Evolutionary conservation across 108 stramenopile species (phyloP), one percentile per base, ranked within the genome.

Genomic region (Phaeodactylum tricornutum): DNA sequence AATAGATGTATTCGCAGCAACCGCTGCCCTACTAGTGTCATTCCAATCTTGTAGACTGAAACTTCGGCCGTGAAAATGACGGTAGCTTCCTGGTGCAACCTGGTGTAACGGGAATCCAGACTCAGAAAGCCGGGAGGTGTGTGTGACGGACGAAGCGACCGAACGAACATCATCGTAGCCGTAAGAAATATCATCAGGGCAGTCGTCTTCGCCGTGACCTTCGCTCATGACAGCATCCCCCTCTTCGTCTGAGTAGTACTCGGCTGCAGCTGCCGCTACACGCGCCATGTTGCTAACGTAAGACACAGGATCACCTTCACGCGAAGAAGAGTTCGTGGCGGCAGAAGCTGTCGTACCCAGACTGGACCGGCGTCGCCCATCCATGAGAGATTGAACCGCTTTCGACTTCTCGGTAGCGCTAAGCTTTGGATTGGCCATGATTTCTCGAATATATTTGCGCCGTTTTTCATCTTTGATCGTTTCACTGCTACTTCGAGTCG

Each of bases 321-420:
- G 20, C 2, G 19, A 17, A n/a, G 19, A 29, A 7, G 36, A 5
- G 36, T 11, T 57, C 5, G 31, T 25, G 23, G 12, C 44, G 17
- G 9, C 43, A 50, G 20, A 20, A 33, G 12, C 40, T 34, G 20
- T 38, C 4, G n/a, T 24, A 3, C 46, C 32, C 8, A 40, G 34
- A 45, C 43, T 46, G 6, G 53, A 44, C 17, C 77, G 61, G 39
- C 78, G 44, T 49, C 83, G 46, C 11, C 84, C 84, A 60, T 85
- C 84, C 84, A 85, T 85, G 36, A 85, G 53, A 16, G 35, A 59
- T 52, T 81, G 79, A 48, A 85, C 81, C 4, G 69, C 62, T 40
- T 59, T 54, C 3, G 77, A 67, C 30, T 80, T 74, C 49, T 85
- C 84, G 15, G 58, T 34, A 7, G 59, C 55, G 15, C 62, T 62